Conservation (phyloP, 495 filamentous ascomycete species). For the Tuber aestivum region DNA sequence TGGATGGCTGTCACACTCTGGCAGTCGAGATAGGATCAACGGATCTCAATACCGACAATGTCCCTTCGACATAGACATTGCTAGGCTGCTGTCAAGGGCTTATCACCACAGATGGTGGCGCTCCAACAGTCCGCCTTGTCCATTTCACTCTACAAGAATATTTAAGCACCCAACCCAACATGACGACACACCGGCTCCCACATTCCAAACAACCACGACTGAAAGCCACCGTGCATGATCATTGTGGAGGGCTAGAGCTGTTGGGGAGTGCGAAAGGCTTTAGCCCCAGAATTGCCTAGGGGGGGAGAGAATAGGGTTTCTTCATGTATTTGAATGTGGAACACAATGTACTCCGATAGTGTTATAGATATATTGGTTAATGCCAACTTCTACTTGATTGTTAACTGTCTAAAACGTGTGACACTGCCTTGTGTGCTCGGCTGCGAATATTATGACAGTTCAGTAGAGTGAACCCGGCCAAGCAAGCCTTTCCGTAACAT, state of each 20-base stretch:
- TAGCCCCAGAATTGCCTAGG: background rate
- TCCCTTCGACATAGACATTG: background rate
- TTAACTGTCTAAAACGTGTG: background rate
- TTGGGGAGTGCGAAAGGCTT: background rate
- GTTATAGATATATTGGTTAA: background rate
- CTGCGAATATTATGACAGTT: background rate
- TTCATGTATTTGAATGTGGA: background rate
- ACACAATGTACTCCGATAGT: background rate
- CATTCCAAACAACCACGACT: background rate
- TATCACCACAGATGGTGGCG: background rate
- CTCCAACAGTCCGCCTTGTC: background rate
- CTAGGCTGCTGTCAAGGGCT: background rate
- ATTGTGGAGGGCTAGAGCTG: background rate
- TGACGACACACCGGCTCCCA: background rate
- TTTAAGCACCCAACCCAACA: background rate
- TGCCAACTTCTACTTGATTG: background rate
- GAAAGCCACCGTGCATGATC: background rate
- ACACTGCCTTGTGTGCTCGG: background rate
- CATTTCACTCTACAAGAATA: slow-evolving; percentile 1
- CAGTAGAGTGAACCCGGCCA: background rate
- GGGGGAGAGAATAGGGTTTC: background rate
- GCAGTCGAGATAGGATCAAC: background rate
- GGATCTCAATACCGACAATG: background rate
- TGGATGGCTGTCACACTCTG: background rate
- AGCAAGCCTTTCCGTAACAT: background rate